Percentiles rank a stretch among this genome's conserved stretches.
phyloP scores from a whole-genome alignment of 1,284 basidiomycete genomes.

The Vanrija sp. region DNA sequence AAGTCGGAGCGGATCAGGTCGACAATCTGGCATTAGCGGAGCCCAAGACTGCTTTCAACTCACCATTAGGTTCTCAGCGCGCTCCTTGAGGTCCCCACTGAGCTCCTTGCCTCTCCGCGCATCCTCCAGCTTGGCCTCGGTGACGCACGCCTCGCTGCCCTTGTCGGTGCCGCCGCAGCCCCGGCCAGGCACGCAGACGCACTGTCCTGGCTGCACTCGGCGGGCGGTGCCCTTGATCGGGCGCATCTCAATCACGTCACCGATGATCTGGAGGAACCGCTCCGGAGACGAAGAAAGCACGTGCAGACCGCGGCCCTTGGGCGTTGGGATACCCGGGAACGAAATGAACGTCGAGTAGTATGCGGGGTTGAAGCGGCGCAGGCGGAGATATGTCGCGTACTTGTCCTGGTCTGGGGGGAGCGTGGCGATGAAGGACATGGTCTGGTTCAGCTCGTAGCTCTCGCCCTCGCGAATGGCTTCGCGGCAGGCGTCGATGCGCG shows the following conservation, averaged over 20 bases:
- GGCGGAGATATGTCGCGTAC: conserved; percentile 51
- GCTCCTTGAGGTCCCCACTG: conserved; percentile 77
- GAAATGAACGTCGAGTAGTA: conserved; percentile 82
- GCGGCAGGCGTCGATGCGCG: conserved; percentile 68
- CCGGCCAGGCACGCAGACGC: conserved; percentile 28
- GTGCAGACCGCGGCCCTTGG: conserved; percentile 57
- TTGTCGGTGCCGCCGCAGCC: conserved; percentile 27
- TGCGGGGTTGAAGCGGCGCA: conserved; percentile 79
- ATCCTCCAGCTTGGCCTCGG: conserved; percentile 41
- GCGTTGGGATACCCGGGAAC: conserved; percentile 52
- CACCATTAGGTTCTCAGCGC: conserved; percentile 93
- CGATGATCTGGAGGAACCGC: conserved; percentile 75
- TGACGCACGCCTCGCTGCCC: conserved; percentile 28
- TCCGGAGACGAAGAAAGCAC: conserved; percentile 82
- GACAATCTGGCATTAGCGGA: conserved; percentile 60
- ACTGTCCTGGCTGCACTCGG: conserved; percentile 40
- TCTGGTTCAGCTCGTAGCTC: conserved; percentile 94
- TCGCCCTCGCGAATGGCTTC: conserved; percentile 77
- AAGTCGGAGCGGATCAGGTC: conserved; percentile 94
- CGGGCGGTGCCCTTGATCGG: conserved; percentile 86
- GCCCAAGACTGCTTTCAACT: conserved; percentile 4
- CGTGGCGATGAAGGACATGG: conserved; percentile 59
- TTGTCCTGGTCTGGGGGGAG: conserved; percentile 39
- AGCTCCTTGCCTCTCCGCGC: conserved; percentile 52
- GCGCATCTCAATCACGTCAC: conserved; percentile 65